These are phyloP conservation scores for Hansfordia pulvinata DNA, from an alignment of 2,329 filamentous ascomycete genomes.

Conservation along the genomic window DNA sequence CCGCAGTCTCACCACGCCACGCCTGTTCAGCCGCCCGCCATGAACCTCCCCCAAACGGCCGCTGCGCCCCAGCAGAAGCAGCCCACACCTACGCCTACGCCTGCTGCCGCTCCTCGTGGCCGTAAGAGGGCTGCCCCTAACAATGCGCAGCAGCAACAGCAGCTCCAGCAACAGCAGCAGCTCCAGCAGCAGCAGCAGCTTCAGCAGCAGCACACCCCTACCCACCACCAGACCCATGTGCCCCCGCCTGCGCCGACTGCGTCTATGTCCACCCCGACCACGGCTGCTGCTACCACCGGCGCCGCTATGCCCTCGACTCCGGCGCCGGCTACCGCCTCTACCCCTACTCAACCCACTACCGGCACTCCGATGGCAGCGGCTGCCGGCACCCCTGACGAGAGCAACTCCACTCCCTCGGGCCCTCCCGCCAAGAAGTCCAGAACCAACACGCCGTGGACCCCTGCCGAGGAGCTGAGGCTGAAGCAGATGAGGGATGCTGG, in stretches of 20 bases:
- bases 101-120: slow-evolving; percentile 18
- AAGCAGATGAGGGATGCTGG: slow-evolving; percentile 91
- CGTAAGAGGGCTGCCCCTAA: slow-evolving; percentile 20
- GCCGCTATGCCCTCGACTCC: slow-evolving; percentile 16
- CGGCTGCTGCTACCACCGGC: slow-evolving; percentile 21
- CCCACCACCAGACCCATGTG: slow-evolving; percentile 3
- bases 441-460: slow-evolving; percentile 98
- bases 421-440: slow-evolving; percentile 77
- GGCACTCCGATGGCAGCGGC: slow-evolving; percentile 14
- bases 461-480: slow-evolving; percentile 79
- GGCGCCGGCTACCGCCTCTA: slow-evolving; percentile 15
- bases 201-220: slow-evolving; percentile 14
- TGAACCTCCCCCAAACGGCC: slow-evolving; percentile 18
- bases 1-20: slow-evolving; percentile 19
- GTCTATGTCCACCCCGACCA: slow-evolving; percentile 15
- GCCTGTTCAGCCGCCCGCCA: slow-evolving; percentile 20
- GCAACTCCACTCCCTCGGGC: slow-evolving; percentile 20
- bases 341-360: slow-evolving; percentile 15
- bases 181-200: slow-evolving; percentile 20
- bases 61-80: slow-evolving; percentile 18
- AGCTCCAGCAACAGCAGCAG: slow-evolving; percentile 11
- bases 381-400: slow-evolving; percentile 18
- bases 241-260: slow-evolving; percentile 14
- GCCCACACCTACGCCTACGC: slow-evolving; percentile 18
- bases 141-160: slow-evolving; percentile 11